Evolutionary conservation across 31 red algal genomes (phyloP).

Genomic region (Odonthalia washingtoniensis): DNA sequence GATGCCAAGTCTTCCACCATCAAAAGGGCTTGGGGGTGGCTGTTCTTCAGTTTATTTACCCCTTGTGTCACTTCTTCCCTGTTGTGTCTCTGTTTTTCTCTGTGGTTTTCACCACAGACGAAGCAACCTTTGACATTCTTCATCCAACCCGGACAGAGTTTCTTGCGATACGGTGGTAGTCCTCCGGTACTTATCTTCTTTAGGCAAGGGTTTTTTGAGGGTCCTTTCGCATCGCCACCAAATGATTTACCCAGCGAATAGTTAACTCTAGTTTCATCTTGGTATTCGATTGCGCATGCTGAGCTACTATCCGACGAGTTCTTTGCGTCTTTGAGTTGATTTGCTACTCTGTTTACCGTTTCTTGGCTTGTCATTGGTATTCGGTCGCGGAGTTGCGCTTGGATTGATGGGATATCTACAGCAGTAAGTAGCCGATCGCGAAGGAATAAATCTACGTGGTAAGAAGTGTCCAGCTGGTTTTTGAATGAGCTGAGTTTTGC

Average conservation of each 20-base stretch:
- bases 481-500: neutral
- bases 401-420: too few species aligned
- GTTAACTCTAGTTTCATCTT: neutral
- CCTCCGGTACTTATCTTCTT: neutral
- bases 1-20: too few species aligned
- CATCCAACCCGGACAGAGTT: neutral
- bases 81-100: too few species aligned
- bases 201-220: too few species aligned
- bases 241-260: neutral
- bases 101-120: too few species aligned
- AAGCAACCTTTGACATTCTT: too few species aligned
- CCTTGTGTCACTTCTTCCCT: too few species aligned
- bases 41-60: too few species aligned
- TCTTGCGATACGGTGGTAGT: neutral
- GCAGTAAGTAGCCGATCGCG: slow-evolving; percentile 10
- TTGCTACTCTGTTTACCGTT: too few species aligned
- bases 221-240: neutral
- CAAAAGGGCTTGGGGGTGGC: too few species aligned
- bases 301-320: neutral
- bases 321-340: neutral
- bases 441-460: neutral
- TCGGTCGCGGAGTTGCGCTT: too few species aligned
- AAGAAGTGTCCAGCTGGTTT: slow-evolving; percentile 8
- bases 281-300: neutral
- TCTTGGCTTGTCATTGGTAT: too few species aligned